phyloP scores from a whole-genome alignment of 805 yeast genomes.

The Candida xiaguanensis region DNA sequence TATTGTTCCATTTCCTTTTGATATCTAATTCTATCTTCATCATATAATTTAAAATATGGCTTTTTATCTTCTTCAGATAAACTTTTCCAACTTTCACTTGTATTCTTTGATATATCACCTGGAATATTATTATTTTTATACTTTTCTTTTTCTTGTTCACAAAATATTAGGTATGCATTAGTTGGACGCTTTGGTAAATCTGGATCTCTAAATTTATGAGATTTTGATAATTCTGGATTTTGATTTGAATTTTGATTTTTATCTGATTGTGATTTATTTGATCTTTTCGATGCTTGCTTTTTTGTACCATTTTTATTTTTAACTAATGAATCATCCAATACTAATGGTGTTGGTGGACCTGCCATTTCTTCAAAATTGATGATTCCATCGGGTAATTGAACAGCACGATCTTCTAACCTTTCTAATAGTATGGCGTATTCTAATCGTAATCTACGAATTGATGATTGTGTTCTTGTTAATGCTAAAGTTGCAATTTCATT shows the following conservation, averaged over 20 bases:
- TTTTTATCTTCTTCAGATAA: slow-evolving; percentile 65
- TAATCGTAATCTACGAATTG: slow-evolving; percentile 73
- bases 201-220: slow-evolving; percentile 63
- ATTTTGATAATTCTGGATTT: background rate
- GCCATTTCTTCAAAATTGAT: slow-evolving; percentile 32
- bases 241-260: slow-evolving; percentile 17
- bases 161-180: slow-evolving; percentile 82
- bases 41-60: slow-evolving; percentile 72
- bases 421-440: slow-evolving; percentile 82
- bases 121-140: slow-evolving; percentile 58
- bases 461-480: slow-evolving; percentile 68
- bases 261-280: slow-evolving; percentile 21
- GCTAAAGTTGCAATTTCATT: slow-evolving; percentile 76
- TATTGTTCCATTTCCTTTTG: slow-evolving; percentile 65
- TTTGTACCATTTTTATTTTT: slow-evolving; percentile 17
- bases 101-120: slow-evolving; percentile 71
- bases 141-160: slow-evolving; percentile 80
- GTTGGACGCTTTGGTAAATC: slow-evolving; percentile 85
- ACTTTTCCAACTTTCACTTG: slow-evolving; percentile 84
- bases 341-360: slow-evolving; percentile 37
- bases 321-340: slow-evolving; percentile 30
- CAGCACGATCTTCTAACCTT: slow-evolving; percentile 61
- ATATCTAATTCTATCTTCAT: slow-evolving; percentile 74
- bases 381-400: slow-evolving; percentile 23
- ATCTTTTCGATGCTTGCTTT: slow-evolving; percentile 16